phyloP scores from a whole-genome alignment of 306 rosid genomes.

The Mucuna pruriens region DNA sequence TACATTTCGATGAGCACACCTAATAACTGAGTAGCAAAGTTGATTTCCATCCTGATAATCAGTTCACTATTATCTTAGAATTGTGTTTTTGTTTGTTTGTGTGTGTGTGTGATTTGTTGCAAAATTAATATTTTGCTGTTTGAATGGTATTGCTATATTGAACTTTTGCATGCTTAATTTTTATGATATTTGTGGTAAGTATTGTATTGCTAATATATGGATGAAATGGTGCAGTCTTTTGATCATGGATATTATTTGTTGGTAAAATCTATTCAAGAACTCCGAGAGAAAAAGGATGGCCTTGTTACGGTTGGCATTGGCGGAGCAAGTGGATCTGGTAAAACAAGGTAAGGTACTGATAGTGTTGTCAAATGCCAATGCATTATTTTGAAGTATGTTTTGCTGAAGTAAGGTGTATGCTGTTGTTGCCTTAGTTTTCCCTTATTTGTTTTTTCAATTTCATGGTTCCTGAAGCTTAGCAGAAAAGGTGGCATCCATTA shows the following conservation, averaged over 20 bases:
- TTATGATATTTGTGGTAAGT: slow-evolving; percentile 19
- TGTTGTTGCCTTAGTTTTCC: slow-evolving; percentile 38
- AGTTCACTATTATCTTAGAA: neutral
- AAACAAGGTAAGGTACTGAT: slow-evolving; percentile 89
- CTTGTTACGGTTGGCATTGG: slow-evolving; percentile 96
- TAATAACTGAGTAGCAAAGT: slow-evolving; percentile 2
- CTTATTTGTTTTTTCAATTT: slow-evolving; percentile 37
- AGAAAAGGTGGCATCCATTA: slow-evolving; percentile 97
- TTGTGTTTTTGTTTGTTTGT: neutral
- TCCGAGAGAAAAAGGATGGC: slow-evolving; percentile 87
- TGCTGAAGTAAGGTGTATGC: slow-evolving; percentile 25
- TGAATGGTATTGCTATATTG: slow-evolving; percentile 3
- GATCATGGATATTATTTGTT: slow-evolving; percentile 95
- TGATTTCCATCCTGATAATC: slow-evolving; percentile 1
- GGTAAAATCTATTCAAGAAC: slow-evolving; percentile 97
- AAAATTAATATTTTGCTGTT: neutral
- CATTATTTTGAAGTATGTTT: slow-evolving; percentile 23
- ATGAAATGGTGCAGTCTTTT: slow-evolving; percentile 81
- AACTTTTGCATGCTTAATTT: slow-evolving; percentile 24
- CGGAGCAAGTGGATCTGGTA: slow-evolving; percentile 98
- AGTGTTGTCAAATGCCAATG: slow-evolving; percentile 13
- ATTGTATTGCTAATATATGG: slow-evolving; percentile 28
- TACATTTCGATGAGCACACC: neutral
- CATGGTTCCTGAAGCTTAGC: slow-evolving; percentile 84
- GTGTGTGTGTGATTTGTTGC: neutral